Evolutionary conservation across 345 rosid genomes (phyloP), one percentile per base, ranked within the genome.

Genomic region (Populus davidiana): DNA sequence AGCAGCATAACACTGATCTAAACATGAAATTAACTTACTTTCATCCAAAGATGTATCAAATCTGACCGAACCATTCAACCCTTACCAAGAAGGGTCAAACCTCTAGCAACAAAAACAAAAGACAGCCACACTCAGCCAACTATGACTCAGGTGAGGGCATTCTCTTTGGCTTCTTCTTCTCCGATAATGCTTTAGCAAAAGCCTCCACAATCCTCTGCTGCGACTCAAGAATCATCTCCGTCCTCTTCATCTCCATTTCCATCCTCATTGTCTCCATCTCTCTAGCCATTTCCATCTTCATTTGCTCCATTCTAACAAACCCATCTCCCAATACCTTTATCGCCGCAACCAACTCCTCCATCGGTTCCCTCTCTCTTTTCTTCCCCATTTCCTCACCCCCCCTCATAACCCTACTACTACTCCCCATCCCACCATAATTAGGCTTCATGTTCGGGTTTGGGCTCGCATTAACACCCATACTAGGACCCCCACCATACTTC

Each of bases 171-270:
- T 63, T 76, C 83, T 84, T 85, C 81, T 81, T 87, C 86, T 92
- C 96, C 0, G 91, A 81, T 50, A 90, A 84, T 4, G 87, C 90
- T 78, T 87, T 90, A 0, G 96, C 89, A 77, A 95, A 93, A 0
- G 96, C 87, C 70, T 92, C 96, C 47, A 93, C 89, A 31, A 93
- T 88, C 75, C 90, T 80, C 80, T 93, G 96, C 77, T 95, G 99
- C 0, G 97, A 93, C 43, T 93, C 94, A 78, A 95, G 73, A 64
- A 95, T 85, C 99, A 95, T 91, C 84, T 88, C 88, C 0, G 97
- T 93, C 25, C 92, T 84, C 89, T 93, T 93, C 94, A 91, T 88
- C 86, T 93, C 98, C 90, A 89, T 93, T 10, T 92, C 97, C 94
- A 93, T 93, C 49, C 96, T 88, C 96, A 87, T 91, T 0, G 83